These are phyloP conservation scores for Artemisia annua DNA, from an alignment of 129 eudicot species.

Conservation along the genomic window DNA sequence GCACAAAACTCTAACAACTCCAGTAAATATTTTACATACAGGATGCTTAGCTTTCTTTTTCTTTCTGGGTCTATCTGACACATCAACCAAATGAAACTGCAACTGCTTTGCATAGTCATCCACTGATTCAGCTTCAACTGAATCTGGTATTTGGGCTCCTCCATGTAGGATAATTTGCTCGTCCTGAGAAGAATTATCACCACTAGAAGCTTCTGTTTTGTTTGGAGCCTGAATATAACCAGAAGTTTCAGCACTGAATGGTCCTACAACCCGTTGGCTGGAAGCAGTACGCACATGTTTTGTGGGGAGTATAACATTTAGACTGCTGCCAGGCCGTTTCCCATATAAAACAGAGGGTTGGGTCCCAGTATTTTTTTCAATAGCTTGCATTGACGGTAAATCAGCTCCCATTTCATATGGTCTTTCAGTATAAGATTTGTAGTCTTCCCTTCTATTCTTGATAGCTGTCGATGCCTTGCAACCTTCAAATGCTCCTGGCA, in stretches of 20 bases:
- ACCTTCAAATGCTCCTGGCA: conserved; percentile 53
- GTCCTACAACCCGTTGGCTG: conserved; percentile 69
- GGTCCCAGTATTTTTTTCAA: conserved; percentile 46
- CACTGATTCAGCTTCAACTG: conserved; percentile 65
- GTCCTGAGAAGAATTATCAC: conserved; percentile 85
- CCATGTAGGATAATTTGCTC: conserved; percentile 47
- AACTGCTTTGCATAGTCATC: conserved; percentile 61
- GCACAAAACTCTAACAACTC: background rate
- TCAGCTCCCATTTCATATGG: conserved; percentile 58
- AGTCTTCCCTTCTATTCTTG: conserved; percentile 49
- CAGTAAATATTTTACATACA: conserved; percentile 37
- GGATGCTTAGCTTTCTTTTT: conserved; percentile 74
- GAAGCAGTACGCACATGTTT: conserved; percentile 82
- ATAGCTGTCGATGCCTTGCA: conserved; percentile 44
- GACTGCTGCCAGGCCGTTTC: conserved; percentile 63
- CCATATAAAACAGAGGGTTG: conserved; percentile 50
- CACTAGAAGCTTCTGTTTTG: conserved; percentile 83
- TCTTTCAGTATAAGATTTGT: conserved; percentile 44
- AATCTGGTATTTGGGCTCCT: conserved; percentile 50
- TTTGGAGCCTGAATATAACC: conserved; percentile 22
- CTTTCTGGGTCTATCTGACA: conserved; percentile 65
- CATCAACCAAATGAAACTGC: conserved; percentile 58
- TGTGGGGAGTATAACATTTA: conserved; percentile 64
- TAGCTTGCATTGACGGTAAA: conserved; percentile 40
- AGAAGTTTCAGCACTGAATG: conserved; percentile 31